A percentile compares a stretch with the other conserved stretches of the same genome.
Evolutionary conservation across 495 filamentous ascomycete species (phyloP).

Genomic region (Entonaema liquescens): DNA sequence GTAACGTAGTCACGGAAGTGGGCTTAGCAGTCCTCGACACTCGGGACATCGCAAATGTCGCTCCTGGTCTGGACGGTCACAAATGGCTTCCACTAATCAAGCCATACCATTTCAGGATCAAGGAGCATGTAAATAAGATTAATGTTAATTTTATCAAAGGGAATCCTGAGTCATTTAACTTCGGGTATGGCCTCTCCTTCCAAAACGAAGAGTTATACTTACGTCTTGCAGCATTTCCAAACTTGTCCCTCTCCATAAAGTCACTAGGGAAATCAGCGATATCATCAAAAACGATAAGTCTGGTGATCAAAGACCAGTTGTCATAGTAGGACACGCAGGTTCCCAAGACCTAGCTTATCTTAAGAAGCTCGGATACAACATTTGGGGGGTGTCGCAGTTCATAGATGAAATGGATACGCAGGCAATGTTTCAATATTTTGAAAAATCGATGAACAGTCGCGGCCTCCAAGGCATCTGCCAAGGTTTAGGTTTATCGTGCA

Average conservation of each 20-base stretch:
- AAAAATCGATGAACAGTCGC: constrained; percentile 56
- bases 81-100: constrained; percentile 73
- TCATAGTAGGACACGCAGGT: constrained; percentile 84
- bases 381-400: constrained; percentile 59
- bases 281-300: constrained; percentile 44
- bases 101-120: constrained; percentile 78
- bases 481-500: constrained; percentile 67
- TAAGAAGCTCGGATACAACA: constrained; percentile 65
- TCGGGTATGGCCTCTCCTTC: constrained; percentile 61
- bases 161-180: constrained; percentile 77
- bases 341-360: constrained; percentile 73
- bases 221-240: constrained; percentile 47
- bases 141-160: constrained; percentile 74
- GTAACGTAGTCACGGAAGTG: constrained; percentile 77
- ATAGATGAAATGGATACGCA: constrained; percentile 76
- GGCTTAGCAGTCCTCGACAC: constrained; percentile 87
- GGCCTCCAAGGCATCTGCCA: constrained; percentile 68
- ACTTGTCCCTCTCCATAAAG: constrained; percentile 31
- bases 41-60: constrained; percentile 56
- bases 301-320: constrained; percentile 63
- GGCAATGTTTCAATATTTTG: constrained; percentile 68
- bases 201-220: constrained; percentile 37
- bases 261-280: constrained; percentile 27
- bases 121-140: constrained; percentile 67
- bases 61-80: constrained; percentile 66